Evolutionary conservation across 441 rosid genomes (phyloP).

Genomic region (Erodium moschatum): DNA sequence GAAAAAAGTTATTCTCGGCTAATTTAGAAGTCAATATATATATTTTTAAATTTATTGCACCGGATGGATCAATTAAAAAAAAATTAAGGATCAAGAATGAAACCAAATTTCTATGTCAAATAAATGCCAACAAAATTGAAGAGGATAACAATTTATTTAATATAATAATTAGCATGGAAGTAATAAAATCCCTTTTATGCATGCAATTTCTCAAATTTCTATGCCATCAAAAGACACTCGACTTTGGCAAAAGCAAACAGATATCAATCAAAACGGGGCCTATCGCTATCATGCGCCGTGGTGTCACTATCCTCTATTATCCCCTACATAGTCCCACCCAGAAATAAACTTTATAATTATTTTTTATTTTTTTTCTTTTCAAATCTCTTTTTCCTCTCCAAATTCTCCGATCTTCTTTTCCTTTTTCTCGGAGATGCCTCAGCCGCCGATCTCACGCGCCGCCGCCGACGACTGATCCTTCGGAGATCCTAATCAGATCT

Average conservation of each 20-base stretch:
- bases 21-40: no score
- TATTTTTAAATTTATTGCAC: no score
- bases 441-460: conserved; percentile 28
- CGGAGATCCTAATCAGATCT: conserved; percentile 28
- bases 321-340: background rate
- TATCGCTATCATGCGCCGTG: conserved; percentile 14
- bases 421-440: conserved; percentile 22
- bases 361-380: no score
- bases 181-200: background rate
- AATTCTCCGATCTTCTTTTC: background rate
- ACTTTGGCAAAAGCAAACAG: conserved; percentile 15
- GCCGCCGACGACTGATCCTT: conserved; percentile 17
- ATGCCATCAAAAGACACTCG: background rate
- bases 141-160: background rate
- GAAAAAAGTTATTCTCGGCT: no score
- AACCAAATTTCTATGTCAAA: conserved; percentile 5
- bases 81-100: no score
- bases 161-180: background rate
- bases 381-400: background rate
- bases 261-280: no score
- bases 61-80: no score
- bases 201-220: conserved; percentile 14
- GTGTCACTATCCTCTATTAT: conserved; percentile 10
- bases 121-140: background rate
- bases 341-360: background rate